Evolutionary conservation across 805 yeast genomes (phyloP).

Genomic region (Wickerhamomyces bisporus): DNA sequence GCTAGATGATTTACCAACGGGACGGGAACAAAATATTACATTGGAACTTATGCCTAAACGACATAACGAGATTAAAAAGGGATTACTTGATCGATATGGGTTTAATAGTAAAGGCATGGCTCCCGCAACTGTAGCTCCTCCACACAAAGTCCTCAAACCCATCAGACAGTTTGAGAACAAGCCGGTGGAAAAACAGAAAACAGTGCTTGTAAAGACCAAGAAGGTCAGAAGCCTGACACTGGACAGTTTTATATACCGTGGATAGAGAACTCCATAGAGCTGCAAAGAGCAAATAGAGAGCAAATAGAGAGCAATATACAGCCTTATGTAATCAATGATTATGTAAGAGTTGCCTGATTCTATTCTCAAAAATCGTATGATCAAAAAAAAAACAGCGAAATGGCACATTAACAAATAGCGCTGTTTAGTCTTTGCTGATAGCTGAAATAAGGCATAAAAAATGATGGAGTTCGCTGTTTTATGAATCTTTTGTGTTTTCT

Average conservation of each 20-base stretch:
- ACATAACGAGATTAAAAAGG: neutral
- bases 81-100: conserved; percentile 1
- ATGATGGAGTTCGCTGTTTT: neutral
- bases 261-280: conserved; percentile 2
- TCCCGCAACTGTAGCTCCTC: neutral
- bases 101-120: no score
- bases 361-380: conserved; percentile 12
- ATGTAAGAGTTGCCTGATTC: neutral
- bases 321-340: neutral
- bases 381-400: neutral
- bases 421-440: no score
- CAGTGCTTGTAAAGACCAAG: conserved; percentile 6
- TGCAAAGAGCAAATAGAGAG: no score
- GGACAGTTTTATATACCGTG: conserved; percentile 18
- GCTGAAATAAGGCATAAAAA: no score
- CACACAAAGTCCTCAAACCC: neutral
- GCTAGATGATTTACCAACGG: neutral
- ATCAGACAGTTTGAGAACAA: conserved; percentile 7
- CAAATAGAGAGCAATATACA: no score
- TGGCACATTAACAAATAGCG: no score
- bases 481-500: no score
- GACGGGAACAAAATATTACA: no score
- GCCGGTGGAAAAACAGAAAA: neutral
- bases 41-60: no score
- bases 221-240: conserved; percentile 10